Conservation (phyloP, 176 grass and related monocot genomes). For the Ensete glaucum region DNA sequence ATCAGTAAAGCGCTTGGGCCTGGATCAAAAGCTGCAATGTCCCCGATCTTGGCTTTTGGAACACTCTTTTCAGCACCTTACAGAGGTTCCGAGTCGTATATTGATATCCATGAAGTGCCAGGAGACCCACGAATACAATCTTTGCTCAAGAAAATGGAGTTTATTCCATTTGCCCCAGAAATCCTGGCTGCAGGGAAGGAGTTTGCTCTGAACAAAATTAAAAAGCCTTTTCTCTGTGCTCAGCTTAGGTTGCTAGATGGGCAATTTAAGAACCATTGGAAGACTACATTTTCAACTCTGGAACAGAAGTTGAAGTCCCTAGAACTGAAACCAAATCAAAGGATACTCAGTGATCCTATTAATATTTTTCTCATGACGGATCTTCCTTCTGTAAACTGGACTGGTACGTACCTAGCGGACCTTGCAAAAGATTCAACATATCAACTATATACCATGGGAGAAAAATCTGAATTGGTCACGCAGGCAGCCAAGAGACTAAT, state of each 20-base stretch:
- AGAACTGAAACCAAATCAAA: conserved; percentile 29
- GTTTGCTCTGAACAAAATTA: conserved; percentile 57
- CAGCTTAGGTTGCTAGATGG: conserved; percentile 93
- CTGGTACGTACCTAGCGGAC: conserved; percentile 61
- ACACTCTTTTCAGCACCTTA: conserved; percentile 87
- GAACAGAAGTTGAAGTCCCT: conserved; percentile 63
- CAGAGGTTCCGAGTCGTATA: conserved; percentile 68
- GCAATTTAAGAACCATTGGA: conserved; percentile 98
- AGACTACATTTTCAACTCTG: conserved; percentile 72
- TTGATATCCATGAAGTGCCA: conserved; percentile 77
- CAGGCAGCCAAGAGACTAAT: conserved; percentile 53
- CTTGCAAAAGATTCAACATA: conserved; percentile 53
- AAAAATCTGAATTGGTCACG: conserved; percentile 59
- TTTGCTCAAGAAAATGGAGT: conserved; percentile 55
- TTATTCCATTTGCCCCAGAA: conserved; percentile 78
- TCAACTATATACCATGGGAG: conserved; percentile 48
- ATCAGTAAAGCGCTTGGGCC: conserved; percentile 65
- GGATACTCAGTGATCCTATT: conserved; percentile 28
- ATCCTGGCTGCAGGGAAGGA: conserved; percentile 71
- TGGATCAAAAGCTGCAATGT: conserved; percentile 54
- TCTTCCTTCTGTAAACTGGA: conserved; percentile 66
- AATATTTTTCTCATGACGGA: conserved; percentile 95
- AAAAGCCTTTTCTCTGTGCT: conserved; percentile 66
- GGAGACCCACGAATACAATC: conserved; percentile 40
- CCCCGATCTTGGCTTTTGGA: conserved; percentile 75